A percentile compares a stretch with the other conserved stretches of the same genome.
Evolutionary conservation across 352 stramenopile genomes (phyloP).

Genomic region (Phytophthora pluvialis): DNA sequence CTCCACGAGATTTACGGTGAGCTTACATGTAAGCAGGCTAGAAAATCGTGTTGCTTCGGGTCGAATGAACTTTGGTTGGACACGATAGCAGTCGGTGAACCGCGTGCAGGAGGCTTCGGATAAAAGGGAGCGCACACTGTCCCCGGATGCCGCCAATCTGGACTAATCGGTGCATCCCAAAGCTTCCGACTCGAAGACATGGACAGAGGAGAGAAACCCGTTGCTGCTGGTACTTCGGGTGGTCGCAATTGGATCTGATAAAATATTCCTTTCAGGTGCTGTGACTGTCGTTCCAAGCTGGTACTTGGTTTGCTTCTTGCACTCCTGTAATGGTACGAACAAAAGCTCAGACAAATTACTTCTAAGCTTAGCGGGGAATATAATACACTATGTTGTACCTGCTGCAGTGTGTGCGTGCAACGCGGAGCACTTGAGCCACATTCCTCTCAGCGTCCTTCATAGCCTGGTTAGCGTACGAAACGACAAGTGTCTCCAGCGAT

Average conservation of each 20-base stretch:
- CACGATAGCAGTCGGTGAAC: background rate
- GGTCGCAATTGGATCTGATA: conserved; percentile 30
- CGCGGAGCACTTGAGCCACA: conserved; percentile 2
- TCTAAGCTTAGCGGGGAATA: background rate
- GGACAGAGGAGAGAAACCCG: conserved; percentile 3
- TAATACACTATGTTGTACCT: conserved; percentile 9
- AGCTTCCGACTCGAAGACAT: conserved; percentile 10
- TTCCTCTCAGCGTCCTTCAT: conserved; percentile 25
- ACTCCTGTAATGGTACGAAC: conserved; percentile 1
- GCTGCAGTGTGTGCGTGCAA: conserved; percentile 11
- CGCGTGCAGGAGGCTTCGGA: conserved; percentile 1
- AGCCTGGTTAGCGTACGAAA: conserved; percentile 8
- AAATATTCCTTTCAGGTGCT: conserved; percentile 30
- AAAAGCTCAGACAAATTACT: conserved; percentile 5
- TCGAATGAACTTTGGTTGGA: background rate
- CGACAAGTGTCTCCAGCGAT: conserved; percentile 16
- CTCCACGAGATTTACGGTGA: too few species aligned
- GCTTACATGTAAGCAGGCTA: too few species aligned
- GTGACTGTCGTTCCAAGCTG: conserved; percentile 1
- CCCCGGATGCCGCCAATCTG: conserved; percentile 9
- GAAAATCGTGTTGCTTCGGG: conserved; percentile 1
- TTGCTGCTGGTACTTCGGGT: conserved; percentile 23
- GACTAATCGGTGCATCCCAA: conserved; percentile 4
- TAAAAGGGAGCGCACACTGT: conserved; percentile 3
- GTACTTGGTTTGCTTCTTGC: conserved; percentile 4